Base-by-base conservation (phyloP, 768 basidiomycete species). In the Leccinum aurantiacum region DNA sequence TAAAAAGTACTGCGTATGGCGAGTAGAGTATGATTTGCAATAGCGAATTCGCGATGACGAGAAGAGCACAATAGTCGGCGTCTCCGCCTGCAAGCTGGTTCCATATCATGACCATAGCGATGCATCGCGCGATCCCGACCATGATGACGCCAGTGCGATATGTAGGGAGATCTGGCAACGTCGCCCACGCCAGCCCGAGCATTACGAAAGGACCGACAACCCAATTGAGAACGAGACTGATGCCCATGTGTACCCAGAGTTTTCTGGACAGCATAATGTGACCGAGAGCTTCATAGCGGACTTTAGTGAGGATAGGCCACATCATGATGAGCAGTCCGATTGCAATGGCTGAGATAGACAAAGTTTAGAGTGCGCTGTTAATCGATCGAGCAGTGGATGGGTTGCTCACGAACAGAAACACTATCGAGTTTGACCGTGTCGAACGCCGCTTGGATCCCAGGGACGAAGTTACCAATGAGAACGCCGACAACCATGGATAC, bases 181-280 rank as follows among this genome's bases (percentile, higher is more conserved):
- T 89, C 13, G 89, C 90, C 90, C 91, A 93, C 1, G 92, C 91
- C 27, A 91, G 69, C 3, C 78, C 91, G n/a, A 93, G 82, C 92
- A 94, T 95, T 17, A 92, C 66, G 54, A 93, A 80, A 0, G 92
- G 92, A 1, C 87, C 91, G 17, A 90, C 61, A 58, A 93, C 80
- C 93, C 92, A 94, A 69, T 92, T 93, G 25, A 93, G 75, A 27
- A 86, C 24, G 19, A 93, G 63, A 6, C 89, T 90, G 29, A 93
- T 77, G 6, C 73, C 74, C 61, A 93, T 77, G 65, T 94, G 91
- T 17, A 79, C 72, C 87, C 88, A 91, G 8, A 93, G 73, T 1
- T 68, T 64, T 22, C 69, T 71, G 1, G 84, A 80, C 2, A 74
- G 69, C 63, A 92, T 81, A 29, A 91, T 71, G 10, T 68, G 59